phyloP scores from a whole-genome alignment of 371 early-diverging fungal species.

The Mycotypha africana region DNA sequence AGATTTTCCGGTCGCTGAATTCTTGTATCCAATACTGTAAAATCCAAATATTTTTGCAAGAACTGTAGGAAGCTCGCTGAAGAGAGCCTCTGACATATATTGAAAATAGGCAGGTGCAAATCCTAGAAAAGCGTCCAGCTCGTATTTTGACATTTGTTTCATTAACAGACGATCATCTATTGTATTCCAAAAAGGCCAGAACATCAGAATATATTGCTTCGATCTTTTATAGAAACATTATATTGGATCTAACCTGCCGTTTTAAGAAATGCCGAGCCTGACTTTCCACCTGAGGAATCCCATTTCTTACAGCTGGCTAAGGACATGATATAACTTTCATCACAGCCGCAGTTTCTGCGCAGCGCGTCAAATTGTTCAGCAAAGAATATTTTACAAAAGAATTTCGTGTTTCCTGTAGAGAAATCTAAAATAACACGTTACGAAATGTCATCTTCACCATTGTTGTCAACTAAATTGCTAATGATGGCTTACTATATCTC shows the following conservation, averaged over 20 bases:
- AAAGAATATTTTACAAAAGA: constrained; percentile 88
- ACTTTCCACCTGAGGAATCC: constrained; percentile 90
- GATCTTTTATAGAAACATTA: not conserved
- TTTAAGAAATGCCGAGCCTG: constrained; percentile 88
- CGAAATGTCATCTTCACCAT: too few relatives aligned
- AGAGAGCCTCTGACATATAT: constrained; percentile 85
- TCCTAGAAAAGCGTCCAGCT: constrained; percentile 85
- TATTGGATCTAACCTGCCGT: constrained; percentile 50
- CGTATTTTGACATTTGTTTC: constrained; percentile 87
- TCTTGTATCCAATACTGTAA: constrained; percentile 86
- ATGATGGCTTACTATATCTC: constrained; percentile 60
- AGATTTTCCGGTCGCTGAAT: constrained; percentile 72
- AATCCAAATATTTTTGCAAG: constrained; percentile 95
- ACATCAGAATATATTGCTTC: too few relatives aligned
- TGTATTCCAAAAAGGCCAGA: not conserved
- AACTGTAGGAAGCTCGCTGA: constrained; percentile 81
- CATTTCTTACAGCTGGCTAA: constrained; percentile 84
- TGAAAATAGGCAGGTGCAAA: constrained; percentile 95
- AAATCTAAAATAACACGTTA: constrained; percentile 62
- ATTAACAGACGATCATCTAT: constrained; percentile 88
- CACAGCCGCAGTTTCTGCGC: constrained; percentile 80
- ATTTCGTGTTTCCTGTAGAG: constrained; percentile 68
- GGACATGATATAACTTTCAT: constrained; percentile 79
- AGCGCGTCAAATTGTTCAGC: constrained; percentile 94
- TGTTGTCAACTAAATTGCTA: too few relatives aligned